phyloP scores from a whole-genome alignment of 805 yeast genomes.

The Candida sakaeoensis region DNA sequence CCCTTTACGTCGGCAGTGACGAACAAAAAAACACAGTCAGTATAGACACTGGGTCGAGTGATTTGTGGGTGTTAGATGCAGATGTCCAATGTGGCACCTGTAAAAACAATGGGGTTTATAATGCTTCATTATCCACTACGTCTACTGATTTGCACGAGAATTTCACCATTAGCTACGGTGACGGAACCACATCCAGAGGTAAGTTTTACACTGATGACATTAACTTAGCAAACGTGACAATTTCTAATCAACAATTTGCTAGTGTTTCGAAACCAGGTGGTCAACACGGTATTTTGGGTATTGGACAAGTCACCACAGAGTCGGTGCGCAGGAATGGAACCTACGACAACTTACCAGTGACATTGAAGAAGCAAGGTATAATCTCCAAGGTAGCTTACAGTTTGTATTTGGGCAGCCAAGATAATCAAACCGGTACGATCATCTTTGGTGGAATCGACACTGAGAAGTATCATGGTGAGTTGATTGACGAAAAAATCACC shows the following conservation, averaged over 20 bases:
- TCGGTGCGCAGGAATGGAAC: too few relatives aligned
- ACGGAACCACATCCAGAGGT: slow-evolving; percentile 12
- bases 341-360: slow-evolving; percentile 31
- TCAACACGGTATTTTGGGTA: slow-evolving; percentile 66
- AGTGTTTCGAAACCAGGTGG: slow-evolving; percentile 45
- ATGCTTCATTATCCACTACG: slow-evolving; percentile 9
- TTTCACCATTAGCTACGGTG: slow-evolving; percentile 13
- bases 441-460: slow-evolving; percentile 34
- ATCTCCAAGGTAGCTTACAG: slow-evolving; percentile 35
- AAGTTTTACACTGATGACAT: slow-evolving; percentile 16
- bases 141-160: slow-evolving; percentile 6
- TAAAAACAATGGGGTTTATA: slow-evolving; percentile 13
- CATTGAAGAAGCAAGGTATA: slow-evolving; percentile 29
- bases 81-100: slow-evolving; percentile 20
- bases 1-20: slow-evolving; percentile 12
- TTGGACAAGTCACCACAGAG: slow-evolving; percentile 44
- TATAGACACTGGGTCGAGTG: slow-evolving; percentile 26
- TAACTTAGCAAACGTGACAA: slow-evolving; percentile 11
- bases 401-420: slow-evolving; percentile 26
- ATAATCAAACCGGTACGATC: slow-evolving; percentile 22
- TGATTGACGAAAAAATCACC: slow-evolving; percentile 9
- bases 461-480: slow-evolving; percentile 22
- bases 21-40: slow-evolving; percentile 16
- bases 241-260: slow-evolving; percentile 16
- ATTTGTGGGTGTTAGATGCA: slow-evolving; percentile 25